Evolutionary conservation across 2,329 filamentous ascomycete genomes (phyloP).

Genomic region (Arachnomyces sp.): DNA sequence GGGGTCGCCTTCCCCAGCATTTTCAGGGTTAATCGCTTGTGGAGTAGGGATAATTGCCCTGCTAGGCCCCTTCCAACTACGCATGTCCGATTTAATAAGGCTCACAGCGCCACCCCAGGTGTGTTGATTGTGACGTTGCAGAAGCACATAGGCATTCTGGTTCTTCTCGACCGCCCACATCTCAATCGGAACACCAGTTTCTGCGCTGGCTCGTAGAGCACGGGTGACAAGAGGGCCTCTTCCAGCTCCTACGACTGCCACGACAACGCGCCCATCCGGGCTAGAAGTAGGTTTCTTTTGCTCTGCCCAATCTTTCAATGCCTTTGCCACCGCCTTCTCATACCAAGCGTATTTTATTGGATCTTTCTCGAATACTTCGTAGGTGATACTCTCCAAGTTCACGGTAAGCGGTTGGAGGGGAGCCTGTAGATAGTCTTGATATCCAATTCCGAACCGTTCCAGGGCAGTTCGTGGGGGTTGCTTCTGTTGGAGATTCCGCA

Average conservation of each 20-base stretch:
- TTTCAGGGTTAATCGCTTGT: conserved; percentile 25
- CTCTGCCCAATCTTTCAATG: conserved; percentile 68
- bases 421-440: conserved; percentile 92
- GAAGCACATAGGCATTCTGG: conserved; percentile 89
- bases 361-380: conserved; percentile 97
- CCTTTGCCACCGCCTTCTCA: conserved; percentile 71
- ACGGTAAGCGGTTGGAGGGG: conserved; percentile 91
- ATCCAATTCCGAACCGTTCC: conserved; percentile 60
- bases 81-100: conserved; percentile 94
- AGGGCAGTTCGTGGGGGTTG: conserved; percentile 59
- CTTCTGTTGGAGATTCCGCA: conserved; percentile 73
- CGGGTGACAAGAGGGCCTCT: conserved; percentile 86
- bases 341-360: conserved; percentile 98
- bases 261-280: conserved; percentile 61
- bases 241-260: conserved; percentile 88
- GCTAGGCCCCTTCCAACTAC: conserved; percentile 78
- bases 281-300: conserved; percentile 67
- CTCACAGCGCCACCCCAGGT: conserved; percentile 76
- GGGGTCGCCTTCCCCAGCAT: conserved; percentile 30
- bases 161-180: conserved; percentile 97
- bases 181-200: conserved; percentile 67
- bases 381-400: conserved; percentile 93
- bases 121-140: conserved; percentile 74
- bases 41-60: conserved; percentile 6
- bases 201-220: conserved; percentile 69